Percentiles rank a stretch among this genome's conserved stretches.
Evolutionary conservation across 2,329 filamentous ascomycete species (phyloP).

Genomic region (Capronia epimyces): DNA sequence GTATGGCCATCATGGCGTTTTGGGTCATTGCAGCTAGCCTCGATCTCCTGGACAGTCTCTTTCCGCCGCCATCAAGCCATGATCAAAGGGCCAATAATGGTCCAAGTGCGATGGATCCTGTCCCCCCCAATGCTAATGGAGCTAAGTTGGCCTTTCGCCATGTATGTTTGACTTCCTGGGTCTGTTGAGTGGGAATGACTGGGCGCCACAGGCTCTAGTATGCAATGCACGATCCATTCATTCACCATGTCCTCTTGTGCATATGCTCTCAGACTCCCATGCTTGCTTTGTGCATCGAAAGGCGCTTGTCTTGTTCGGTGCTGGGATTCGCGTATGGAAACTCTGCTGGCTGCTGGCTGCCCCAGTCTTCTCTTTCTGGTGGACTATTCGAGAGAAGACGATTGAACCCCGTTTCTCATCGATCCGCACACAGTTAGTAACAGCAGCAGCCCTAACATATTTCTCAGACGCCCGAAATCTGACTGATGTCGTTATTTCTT

Average conservation of each 20-base stretch:
- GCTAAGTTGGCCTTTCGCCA: conserved; percentile 12
- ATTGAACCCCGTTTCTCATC: too few species aligned
- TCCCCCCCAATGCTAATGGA: conserved; percentile 1
- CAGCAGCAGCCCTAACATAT: conserved; percentile 1
- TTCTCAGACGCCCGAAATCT: conserved; percentile 5
- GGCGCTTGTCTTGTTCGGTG: conserved; percentile 15
- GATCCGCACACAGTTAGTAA: not conserved
- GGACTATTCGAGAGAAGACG: conserved; percentile 5
- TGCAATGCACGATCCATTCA: conserved; percentile 10
- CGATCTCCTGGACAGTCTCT: conserved; percentile 2
- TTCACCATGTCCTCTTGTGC: conserved; percentile 9
- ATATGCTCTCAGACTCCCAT: conserved; percentile 10
- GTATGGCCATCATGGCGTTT: too few species aligned
- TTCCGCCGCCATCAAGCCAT: not conserved
- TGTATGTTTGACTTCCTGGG: conserved; percentile 10
- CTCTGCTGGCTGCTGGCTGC: conserved; percentile 2
- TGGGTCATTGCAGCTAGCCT: conserved; percentile 9
- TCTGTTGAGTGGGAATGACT: conserved; percentile 4
- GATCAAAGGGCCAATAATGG: conserved; percentile 12
- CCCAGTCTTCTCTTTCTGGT: conserved; percentile 3
- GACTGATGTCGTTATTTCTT: conserved; percentile 6
- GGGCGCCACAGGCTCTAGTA: conserved; percentile 9
- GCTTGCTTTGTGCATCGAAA: conserved; percentile 5
- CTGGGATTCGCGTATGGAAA: conserved; percentile 10
- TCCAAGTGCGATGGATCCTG: conserved; percentile 7